These are phyloP conservation scores for Aspergillus ochraceoroseus DNA, from an alignment of 2,329 filamentous ascomycete genomes.

Conservation along the genomic window DNA sequence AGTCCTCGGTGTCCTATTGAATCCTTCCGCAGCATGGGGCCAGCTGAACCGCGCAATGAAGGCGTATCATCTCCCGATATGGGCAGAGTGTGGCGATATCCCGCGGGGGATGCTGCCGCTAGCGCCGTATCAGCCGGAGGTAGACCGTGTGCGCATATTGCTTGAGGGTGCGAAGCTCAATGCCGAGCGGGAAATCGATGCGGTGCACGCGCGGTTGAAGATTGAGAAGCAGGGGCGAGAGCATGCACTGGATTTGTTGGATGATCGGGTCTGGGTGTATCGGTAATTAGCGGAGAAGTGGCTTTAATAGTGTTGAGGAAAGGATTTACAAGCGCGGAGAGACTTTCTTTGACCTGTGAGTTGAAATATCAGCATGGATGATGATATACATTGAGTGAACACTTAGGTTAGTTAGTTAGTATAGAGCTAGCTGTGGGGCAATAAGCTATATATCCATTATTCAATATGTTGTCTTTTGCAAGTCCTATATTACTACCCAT, in stretches of 20 bases:
- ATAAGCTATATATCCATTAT: too few relatives aligned
- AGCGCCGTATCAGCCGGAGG: slow-evolving; percentile 11
- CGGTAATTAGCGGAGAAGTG: too few relatives aligned
- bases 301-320: too few relatives aligned
- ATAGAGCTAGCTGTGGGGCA: too few relatives aligned
- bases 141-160: slow-evolving; percentile 9
- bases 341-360: too few relatives aligned
- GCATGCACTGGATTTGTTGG: slow-evolving; percentile 10
- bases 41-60: slow-evolving; percentile 8
- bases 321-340: too few relatives aligned
- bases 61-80: neutral
- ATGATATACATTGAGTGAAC: too few relatives aligned
- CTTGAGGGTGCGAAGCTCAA: slow-evolving; percentile 7
- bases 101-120: slow-evolving; percentile 11
- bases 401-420: too few relatives aligned
- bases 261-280: slow-evolving; percentile 14
- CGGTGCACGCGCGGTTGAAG: slow-evolving; percentile 3
- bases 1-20: slow-evolving; percentile 1
- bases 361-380: too few relatives aligned
- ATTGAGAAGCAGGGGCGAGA: slow-evolving; percentile 5
- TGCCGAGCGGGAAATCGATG: slow-evolving; percentile 7
- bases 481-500: too few relatives aligned
- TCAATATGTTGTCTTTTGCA: too few relatives aligned
- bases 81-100: slow-evolving; percentile 8
- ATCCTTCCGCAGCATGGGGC: slow-evolving; percentile 4